Conservation (phyloP, 805 yeast genomes). For the Ogataea siamensis region DNA sequence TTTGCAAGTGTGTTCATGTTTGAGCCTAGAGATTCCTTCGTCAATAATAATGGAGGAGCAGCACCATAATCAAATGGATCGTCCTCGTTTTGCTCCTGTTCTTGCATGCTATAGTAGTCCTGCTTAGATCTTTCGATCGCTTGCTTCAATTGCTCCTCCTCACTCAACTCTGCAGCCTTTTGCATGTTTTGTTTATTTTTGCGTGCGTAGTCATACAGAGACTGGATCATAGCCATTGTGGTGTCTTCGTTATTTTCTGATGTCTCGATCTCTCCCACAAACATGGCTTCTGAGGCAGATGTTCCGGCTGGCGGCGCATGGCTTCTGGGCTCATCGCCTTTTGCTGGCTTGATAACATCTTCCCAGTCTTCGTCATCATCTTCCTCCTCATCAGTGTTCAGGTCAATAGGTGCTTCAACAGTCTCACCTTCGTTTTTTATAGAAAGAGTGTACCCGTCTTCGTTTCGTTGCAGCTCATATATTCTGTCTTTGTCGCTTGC, state of each 20-base stretch:
- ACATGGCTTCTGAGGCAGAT: slow-evolving; percentile 21
- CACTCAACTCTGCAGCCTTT: slow-evolving; percentile 22
- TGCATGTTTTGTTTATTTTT: slow-evolving; percentile 23
- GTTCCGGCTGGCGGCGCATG: slow-evolving; percentile 20
- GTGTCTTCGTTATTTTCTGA: slow-evolving; percentile 18
- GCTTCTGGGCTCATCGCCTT: too few species aligned
- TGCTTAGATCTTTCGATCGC: slow-evolving; percentile 49
- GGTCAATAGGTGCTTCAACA: slow-evolving; percentile 43
- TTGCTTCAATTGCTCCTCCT: slow-evolving; percentile 33
- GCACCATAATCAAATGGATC: slow-evolving; percentile 7
- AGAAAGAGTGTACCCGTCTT: slow-evolving; percentile 82
- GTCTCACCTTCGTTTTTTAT: slow-evolving; percentile 45
- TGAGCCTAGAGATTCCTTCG: slow-evolving; percentile 20
- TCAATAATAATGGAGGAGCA: slow-evolving; percentile 23
- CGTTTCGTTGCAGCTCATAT: slow-evolving; percentile 71
- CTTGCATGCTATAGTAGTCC: slow-evolving; percentile 36
- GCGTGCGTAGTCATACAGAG: slow-evolving; percentile 33
- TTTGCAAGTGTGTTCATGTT: slow-evolving; percentile 6
- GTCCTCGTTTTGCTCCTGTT: slow-evolving; percentile 20
- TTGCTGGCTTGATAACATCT: slow-evolving; percentile 43
- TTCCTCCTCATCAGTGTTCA: slow-evolving; percentile 33
- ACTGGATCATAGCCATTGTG: slow-evolving; percentile 31
- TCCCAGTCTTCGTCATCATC: slow-evolving; percentile 66
- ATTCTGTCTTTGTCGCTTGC: slow-evolving; percentile 81
- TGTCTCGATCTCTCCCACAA: slow-evolving; percentile 13